A percentile compares a stretch with the other conserved stretches of the same genome.
phyloP scores from a whole-genome alignment of 192 early-diverging fungal genomes.

The Physocladia obscura region DNA sequence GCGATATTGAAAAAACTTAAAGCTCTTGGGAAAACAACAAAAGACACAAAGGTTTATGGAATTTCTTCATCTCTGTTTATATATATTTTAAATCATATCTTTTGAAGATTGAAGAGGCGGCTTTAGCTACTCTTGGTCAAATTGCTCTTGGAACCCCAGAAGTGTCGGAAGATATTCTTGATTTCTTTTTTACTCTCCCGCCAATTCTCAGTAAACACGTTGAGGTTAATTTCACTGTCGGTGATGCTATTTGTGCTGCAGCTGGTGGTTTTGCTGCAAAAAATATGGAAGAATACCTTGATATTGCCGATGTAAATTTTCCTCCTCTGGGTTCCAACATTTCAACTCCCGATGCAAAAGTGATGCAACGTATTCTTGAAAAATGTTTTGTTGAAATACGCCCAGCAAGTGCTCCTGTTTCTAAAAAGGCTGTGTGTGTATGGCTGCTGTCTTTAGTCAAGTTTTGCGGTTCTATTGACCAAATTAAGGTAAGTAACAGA shows the following conservation, averaged over 20 bases:
- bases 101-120: slow-evolving; percentile 69
- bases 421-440: slow-evolving; percentile 68
- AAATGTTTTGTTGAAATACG: slow-evolving; percentile 56
- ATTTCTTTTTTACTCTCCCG: slow-evolving; percentile 58
- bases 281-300: slow-evolving; percentile 67
- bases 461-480: slow-evolving; percentile 53
- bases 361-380: slow-evolving; percentile 50
- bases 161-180: slow-evolving; percentile 34
- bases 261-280: slow-evolving; percentile 67
- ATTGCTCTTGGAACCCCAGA: slow-evolving; percentile 50
- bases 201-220: slow-evolving; percentile 69
- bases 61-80: background rate
- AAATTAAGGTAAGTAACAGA: slow-evolving; percentile 38
- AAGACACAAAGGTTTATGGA: slow-evolving; percentile 64
- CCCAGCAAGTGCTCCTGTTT: slow-evolving; percentile 50
- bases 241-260: slow-evolving; percentile 71
- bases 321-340: slow-evolving; percentile 10
- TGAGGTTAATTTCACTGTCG: slow-evolving; percentile 82
- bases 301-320: slow-evolving; percentile 60
- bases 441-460: slow-evolving; percentile 81
- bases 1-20: slow-evolving; percentile 50
- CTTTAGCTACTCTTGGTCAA: slow-evolving; percentile 67
- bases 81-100: background rate
- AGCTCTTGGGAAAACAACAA: slow-evolving; percentile 54
- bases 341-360: slow-evolving; percentile 12